Evolutionary conservation across 1,284 basidiomycete species (phyloP).

Genomic region (Ustilago cynodontis): DNA sequence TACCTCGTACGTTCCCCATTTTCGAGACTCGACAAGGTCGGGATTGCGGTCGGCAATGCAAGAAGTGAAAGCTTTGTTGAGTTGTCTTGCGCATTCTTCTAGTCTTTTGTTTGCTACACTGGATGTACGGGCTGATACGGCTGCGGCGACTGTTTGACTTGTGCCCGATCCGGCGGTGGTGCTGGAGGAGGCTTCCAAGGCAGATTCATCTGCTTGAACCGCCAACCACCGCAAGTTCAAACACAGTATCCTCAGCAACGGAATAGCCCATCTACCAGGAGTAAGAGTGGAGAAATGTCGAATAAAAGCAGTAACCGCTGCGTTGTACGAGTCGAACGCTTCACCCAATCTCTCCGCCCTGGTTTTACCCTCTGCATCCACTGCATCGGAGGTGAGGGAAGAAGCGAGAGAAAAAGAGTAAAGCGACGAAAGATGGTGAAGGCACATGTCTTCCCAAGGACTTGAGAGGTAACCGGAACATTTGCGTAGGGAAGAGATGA

Average conservation of each 20-base stretch:
- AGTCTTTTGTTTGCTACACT: conserved; percentile 73
- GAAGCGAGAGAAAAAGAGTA: conserved; percentile 47
- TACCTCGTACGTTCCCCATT: conserved; percentile 95
- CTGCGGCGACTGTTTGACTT: conserved; percentile 11
- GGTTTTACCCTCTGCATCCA: conserved; percentile 42
- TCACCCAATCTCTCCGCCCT: conserved; percentile 40
- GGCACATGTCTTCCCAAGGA: conserved; percentile 63
- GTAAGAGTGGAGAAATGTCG: conserved; percentile 52
- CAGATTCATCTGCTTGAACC: conserved; percentile 54
- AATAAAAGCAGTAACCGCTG: conserved; percentile 52
- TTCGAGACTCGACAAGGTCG: conserved; percentile 79
- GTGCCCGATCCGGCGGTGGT: background rate
- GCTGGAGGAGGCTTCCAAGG: background rate
- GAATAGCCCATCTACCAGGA: conserved; percentile 63
- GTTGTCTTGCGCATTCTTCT: conserved; percentile 90
- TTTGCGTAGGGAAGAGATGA: conserved; percentile 43
- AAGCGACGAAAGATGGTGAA: conserved; percentile 42
- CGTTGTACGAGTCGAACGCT: conserved; percentile 58
- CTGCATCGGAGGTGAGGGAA: conserved; percentile 13
- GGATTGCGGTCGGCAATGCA: conserved; percentile 84
- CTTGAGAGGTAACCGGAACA: conserved; percentile 51
- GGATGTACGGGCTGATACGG: conserved; percentile 17
- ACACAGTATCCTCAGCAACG: conserved; percentile 56
- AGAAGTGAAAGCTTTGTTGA: conserved; percentile 90
- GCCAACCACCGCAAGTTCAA: conserved; percentile 59